phyloP scores from a whole-genome alignment of 257 asterid genomes.

The Dorcoceras hygrometricum region DNA sequence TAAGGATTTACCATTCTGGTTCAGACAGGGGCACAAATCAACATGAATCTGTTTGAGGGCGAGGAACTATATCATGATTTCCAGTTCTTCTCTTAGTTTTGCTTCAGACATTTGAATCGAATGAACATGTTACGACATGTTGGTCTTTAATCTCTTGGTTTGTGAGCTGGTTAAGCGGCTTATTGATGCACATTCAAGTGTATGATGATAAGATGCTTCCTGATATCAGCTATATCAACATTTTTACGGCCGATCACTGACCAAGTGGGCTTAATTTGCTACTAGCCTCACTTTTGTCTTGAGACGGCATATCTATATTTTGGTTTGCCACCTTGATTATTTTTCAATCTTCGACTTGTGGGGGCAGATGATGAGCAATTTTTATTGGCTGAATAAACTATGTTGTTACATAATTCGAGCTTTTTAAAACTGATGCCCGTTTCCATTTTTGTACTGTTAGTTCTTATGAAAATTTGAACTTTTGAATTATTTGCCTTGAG shows the following conservation, averaged over 20 bases:
- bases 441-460: not conserved
- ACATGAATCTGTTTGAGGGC: constrained; percentile 14
- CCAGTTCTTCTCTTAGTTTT: constrained; percentile 13
- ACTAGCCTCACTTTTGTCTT: constrained; percentile 33
- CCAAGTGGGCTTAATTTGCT: constrained; percentile 23
- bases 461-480: not conserved
- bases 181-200: constrained; percentile 23
- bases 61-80: not conserved
- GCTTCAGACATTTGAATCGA: constrained; percentile 14
- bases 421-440: constrained; percentile 16
- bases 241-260: constrained; percentile 27
- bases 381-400: not conserved
- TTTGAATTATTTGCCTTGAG: not conserved
- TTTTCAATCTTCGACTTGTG: no score
- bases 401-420: constrained; percentile 2
- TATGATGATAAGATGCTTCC: constrained; percentile 30
- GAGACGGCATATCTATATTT: constrained; percentile 27
- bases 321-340: not conserved
- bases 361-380: constrained; percentile 11
- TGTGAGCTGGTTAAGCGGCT: constrained; percentile 26
- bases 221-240: constrained; percentile 12
- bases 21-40: constrained; percentile 41
- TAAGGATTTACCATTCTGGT: constrained; percentile 24
- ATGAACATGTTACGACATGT: not conserved
- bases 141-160: not conserved